phyloP scores from a whole-genome alignment of 2,329 filamentous ascomycete species.

The Ophiostoma montium region DNA sequence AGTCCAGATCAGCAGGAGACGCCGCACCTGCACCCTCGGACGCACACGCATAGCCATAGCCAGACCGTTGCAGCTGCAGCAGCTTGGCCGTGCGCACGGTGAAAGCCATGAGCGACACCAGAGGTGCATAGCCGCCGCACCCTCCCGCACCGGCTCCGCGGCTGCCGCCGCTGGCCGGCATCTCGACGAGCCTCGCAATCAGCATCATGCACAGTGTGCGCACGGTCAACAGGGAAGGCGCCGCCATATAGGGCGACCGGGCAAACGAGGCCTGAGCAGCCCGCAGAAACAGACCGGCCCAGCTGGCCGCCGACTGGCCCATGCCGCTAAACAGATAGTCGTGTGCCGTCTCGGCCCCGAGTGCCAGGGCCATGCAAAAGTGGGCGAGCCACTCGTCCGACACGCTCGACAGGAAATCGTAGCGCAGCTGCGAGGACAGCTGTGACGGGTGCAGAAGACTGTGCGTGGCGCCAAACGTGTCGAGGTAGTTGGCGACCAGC shows the following conservation, averaged over 20 bases:
- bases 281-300: conserved; percentile 14
- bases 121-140: conserved; percentile 5
- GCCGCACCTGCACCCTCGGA: too few species aligned
- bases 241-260: conserved; percentile 12
- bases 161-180: conserved; percentile 12
- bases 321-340: conserved; percentile 11
- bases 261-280: conserved; percentile 16
- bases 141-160: neutral
- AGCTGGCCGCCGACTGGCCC: conserved; percentile 12
- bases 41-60: too few species aligned
- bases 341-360: conserved; percentile 14
- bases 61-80: conserved; percentile 15
- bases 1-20: conserved; percentile 8
- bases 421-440: conserved; percentile 8
- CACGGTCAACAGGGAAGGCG: conserved; percentile 14
- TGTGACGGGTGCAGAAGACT: conserved; percentile 14
- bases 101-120: conserved; percentile 15
- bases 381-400: conserved; percentile 16
- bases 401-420: conserved; percentile 12
- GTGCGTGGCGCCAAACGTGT: conserved; percentile 16
- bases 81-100: conserved; percentile 12
- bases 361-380: conserved; percentile 16
- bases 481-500: conserved; percentile 15
- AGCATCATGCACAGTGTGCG: conserved; percentile 17
- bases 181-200: conserved; percentile 14